These are phyloP conservation scores for Moringa oleifera DNA, from an alignment of 345 rosid genomes.

Conservation along the genomic window DNA sequence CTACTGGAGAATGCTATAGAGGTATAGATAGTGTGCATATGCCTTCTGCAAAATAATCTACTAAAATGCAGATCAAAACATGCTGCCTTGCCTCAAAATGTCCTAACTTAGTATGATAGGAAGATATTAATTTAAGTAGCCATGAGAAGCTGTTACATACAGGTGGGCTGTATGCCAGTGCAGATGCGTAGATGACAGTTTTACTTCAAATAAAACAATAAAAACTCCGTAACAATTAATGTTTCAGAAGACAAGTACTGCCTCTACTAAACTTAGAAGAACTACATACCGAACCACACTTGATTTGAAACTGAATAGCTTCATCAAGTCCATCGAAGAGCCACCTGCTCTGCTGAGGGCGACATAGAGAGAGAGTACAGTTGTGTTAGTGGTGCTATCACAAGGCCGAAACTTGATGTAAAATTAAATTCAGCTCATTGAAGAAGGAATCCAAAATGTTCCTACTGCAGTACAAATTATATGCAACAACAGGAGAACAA, in stretches of 20 bases:
- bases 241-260: background rate
- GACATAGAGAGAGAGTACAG: background rate
- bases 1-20: too few relatives aligned
- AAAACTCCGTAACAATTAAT: too few relatives aligned
- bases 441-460: background rate
- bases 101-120: too few relatives aligned
- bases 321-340: constrained; percentile 71
- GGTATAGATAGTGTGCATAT: too few relatives aligned
- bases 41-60: too few relatives aligned
- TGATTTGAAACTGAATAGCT: constrained; percentile 77
- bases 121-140: too few relatives aligned
- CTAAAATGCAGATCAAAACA: too few relatives aligned
- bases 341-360: constrained; percentile 71
- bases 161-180: too few relatives aligned
- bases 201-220: too few relatives aligned
- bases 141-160: too few relatives aligned
- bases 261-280: background rate
- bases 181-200: too few relatives aligned
- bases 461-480: background rate
- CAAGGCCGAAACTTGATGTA: background rate
- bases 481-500: background rate
- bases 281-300: constrained; percentile 67
- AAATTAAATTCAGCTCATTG: background rate
- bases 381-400: background rate
- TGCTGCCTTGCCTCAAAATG: too few relatives aligned